phyloP scores from a whole-genome alignment of 208 protist species.

The Herpetomonas muscarum region DNA sequence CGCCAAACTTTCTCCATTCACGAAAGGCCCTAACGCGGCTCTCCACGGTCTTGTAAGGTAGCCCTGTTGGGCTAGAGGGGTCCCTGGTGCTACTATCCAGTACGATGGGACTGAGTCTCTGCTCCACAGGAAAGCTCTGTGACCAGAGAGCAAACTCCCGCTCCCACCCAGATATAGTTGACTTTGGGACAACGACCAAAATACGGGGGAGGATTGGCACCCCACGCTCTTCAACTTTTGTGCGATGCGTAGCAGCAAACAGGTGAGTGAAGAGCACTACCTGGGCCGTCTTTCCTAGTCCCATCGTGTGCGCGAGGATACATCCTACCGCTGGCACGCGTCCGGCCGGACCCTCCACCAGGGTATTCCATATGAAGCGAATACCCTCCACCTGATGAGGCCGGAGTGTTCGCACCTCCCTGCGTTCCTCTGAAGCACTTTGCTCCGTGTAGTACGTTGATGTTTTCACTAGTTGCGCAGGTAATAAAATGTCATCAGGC shows the following conservation, averaged over 20 bases:
- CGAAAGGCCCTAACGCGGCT: constrained; percentile 31
- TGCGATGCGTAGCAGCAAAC: constrained; percentile 21
- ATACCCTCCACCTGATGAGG: constrained; percentile 80
- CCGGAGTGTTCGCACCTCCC: constrained; percentile 23
- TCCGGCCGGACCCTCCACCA: constrained; percentile 67
- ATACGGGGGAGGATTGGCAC: constrained; percentile 20
- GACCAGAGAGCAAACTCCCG: constrained; percentile 68
- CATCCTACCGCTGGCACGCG: constrained; percentile 73
- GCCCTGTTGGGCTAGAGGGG: not conserved
- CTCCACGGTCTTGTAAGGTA: not conserved
- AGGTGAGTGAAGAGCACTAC: constrained; percentile 78
- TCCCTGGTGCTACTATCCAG: constrained; percentile 14
- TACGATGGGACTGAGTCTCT: constrained; percentile 31
- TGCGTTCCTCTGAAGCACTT: not conserved
- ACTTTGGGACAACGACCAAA: constrained; percentile 74
- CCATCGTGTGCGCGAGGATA: constrained; percentile 88
- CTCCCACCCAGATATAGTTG: constrained; percentile 53
- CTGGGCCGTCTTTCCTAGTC: constrained; percentile 85
- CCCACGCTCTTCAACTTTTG: not conserved
- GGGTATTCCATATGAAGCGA: constrained; percentile 77
- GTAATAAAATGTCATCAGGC: constrained; percentile 55
- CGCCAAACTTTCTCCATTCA: constrained; percentile 48
- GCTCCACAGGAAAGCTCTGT: constrained; percentile 32
- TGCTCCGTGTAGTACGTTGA: constrained; percentile 2
- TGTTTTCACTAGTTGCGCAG: constrained; percentile 36